These are phyloP conservation scores for Pseudogymnoascus sp. DNA, from an alignment of 2,329 filamentous ascomycete species.

Conservation along the genomic window DNA sequence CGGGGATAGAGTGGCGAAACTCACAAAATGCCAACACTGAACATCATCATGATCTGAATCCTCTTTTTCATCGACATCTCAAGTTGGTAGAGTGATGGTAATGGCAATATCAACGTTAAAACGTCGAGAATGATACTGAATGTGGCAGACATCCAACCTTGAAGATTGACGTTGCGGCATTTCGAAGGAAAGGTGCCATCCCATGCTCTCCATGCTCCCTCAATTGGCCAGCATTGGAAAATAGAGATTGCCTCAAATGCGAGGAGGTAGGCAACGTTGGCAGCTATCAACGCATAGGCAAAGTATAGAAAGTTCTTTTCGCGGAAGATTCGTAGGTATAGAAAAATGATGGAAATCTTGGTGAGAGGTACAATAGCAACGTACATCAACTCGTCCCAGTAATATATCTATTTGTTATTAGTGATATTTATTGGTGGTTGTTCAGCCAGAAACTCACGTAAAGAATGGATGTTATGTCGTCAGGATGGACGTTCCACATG, in stretches of 20 bases:
- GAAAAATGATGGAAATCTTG: conserved; percentile 46
- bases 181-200: conserved; percentile 38
- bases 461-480: conserved; percentile 37
- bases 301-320: conserved; percentile 13
- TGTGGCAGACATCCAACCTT: conserved; percentile 45
- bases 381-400: conserved; percentile 40
- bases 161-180: conserved; percentile 43
- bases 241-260: conserved; percentile 31
- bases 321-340: conserved; percentile 50
- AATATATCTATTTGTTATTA: conserved; percentile 25
- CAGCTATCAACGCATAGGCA: conserved; percentile 8
- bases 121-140: conserved; percentile 46
- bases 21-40: conserved; percentile 39
- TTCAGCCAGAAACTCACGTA: conserved; percentile 21
- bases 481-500: conserved; percentile 37
- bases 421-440: not conserved
- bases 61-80: conserved; percentile 42
- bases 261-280: conserved; percentile 25
- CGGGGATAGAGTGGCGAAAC: not conserved
- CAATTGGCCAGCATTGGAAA: conserved; percentile 46
- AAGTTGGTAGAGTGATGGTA: conserved; percentile 37
- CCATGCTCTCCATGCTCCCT: conserved; percentile 47
- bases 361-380: conserved; percentile 39
- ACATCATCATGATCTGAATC: conserved; percentile 43
- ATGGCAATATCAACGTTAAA: conserved; percentile 44